Conservation (phyloP, 2,329 filamentous ascomycete species). For the Alternaria atra region DNA sequence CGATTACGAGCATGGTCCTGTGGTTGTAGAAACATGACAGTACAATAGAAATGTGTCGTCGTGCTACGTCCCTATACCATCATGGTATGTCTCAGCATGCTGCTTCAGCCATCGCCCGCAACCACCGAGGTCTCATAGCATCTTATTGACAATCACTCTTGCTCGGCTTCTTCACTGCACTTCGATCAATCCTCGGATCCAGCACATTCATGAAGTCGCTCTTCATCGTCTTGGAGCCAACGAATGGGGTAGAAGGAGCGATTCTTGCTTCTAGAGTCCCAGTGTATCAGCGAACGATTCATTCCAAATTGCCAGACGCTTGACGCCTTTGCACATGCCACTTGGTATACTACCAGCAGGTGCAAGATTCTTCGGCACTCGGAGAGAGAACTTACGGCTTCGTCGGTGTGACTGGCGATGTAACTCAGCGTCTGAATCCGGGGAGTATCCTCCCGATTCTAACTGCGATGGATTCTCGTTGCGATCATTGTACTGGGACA, state of each 20-base stretch:
- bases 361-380: background rate
- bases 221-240: background rate
- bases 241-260: background rate
- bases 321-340: background rate
- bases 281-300: background rate
- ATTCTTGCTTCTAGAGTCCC: conserved; percentile 24
- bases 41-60: background rate
- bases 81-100: rapidly evolving
- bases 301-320: background rate
- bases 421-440: conserved; percentile 9
- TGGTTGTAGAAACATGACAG: no score
- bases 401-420: conserved; percentile 4
- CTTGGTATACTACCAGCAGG: background rate
- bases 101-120: background rate
- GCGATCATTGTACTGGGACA: background rate
- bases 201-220: conserved; percentile 24
- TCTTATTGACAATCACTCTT: background rate
- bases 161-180: conserved; percentile 9
- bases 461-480: background rate
- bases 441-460: background rate
- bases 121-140: background rate
- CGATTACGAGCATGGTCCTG: no score
- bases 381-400: conserved; percentile 10
- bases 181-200: conserved; percentile 26
- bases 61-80: background rate